Conservation (phyloP, 2,329 filamentous ascomycete genomes). For the Aureobasidium sp. region DNA sequence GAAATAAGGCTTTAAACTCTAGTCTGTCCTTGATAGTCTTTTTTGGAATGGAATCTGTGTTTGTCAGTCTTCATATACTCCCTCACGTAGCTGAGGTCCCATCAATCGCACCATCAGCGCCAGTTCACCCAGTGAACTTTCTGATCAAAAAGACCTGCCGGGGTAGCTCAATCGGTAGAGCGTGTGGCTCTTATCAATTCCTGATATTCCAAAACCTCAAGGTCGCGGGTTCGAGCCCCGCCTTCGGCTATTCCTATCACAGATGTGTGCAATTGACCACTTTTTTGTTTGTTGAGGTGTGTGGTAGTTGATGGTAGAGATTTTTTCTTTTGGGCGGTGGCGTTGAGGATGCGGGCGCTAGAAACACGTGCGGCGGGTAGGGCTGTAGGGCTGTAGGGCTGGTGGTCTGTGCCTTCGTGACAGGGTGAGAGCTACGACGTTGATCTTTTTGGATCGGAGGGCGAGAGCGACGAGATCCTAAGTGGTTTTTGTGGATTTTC, state of each 20-base stretch:
- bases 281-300: neutral
- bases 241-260: slow-evolving; percentile 13
- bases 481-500: too few species aligned
- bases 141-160: slow-evolving; percentile 26
- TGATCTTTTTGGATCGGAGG: neutral
- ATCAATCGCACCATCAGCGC: slow-evolving; percentile 11
- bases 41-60: too few species aligned
- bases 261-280: neutral
- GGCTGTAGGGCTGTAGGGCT: neutral
- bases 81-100: neutral
- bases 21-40: too few species aligned
- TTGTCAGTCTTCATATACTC: neutral
- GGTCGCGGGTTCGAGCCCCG: slow-evolving; percentile 15
- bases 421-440: neutral
- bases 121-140: slow-evolving; percentile 1
- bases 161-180: slow-evolving; percentile 45
- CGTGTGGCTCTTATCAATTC: slow-evolving; percentile 39
- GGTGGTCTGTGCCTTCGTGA: neutral
- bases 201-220: neutral
- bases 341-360: too few species aligned
- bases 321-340: neutral
- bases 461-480: neutral
- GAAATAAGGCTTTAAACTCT: too few species aligned
- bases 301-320: neutral
- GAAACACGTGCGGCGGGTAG: too few species aligned